Percentiles rank a stretch among this genome's conserved stretches.
phyloP scores from a whole-genome alignment of 176 grass and related monocot genomes.

The Avena insularis region DNA sequence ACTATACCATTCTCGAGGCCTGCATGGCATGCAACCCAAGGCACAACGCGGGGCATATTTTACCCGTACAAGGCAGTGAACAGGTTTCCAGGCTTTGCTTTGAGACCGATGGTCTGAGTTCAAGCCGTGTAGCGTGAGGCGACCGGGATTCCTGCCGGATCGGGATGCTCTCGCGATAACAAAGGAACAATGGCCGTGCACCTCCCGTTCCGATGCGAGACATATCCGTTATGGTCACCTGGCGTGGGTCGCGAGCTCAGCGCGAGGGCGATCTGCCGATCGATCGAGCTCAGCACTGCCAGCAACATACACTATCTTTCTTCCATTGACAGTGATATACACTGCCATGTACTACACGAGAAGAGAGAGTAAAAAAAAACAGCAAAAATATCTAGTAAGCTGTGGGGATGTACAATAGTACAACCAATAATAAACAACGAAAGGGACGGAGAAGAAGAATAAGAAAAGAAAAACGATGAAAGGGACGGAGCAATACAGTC shows the following conservation, averaged over 20 bases:
- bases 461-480: not conserved
- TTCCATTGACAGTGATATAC: not conserved
- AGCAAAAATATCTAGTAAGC: not conserved
- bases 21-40: not conserved
- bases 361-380: too few species aligned
- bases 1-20: not conserved
- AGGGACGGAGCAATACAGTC: not conserved
- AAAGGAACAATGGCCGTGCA: constrained; percentile 20
- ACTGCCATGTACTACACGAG: not conserved
- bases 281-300: not conserved
- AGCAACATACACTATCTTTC: not conserved
- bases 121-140: not conserved
- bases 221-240: not conserved
- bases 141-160: constrained; percentile 6
- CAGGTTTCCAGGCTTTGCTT: not conserved
- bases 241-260: not conserved
- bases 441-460: not conserved
- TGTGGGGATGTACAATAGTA: too few species aligned
- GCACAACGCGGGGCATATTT: not conserved
- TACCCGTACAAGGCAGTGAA: not conserved
- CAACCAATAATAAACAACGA: not conserved
- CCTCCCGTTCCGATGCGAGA: constrained; percentile 9
- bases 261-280: not conserved
- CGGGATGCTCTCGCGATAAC: constrained; percentile 10
- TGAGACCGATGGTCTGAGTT: not conserved